A percentile compares a stretch with the other conserved stretches of the same genome.
These are phyloP conservation scores for Candida sanyaensis DNA, from an alignment of 1,139 yeast genomes.

Conservation along the genomic window DNA sequence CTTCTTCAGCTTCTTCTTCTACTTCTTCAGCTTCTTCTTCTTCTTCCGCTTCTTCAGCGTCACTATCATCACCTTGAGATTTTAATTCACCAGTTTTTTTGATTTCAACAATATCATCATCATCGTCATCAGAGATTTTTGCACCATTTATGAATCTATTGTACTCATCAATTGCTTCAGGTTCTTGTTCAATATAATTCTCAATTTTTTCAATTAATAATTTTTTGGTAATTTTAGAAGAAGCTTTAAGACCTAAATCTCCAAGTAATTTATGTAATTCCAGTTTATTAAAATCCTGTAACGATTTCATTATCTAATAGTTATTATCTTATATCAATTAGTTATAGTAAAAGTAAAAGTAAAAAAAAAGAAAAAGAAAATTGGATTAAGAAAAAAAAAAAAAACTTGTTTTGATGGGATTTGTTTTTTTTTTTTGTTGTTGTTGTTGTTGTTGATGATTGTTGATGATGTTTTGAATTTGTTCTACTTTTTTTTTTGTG, in stretches of 20 bases:
- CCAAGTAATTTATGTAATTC: constrained; percentile 39
- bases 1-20: constrained; percentile 27
- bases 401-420: not conserved
- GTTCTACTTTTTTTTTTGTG: not conserved
- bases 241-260: constrained; percentile 35
- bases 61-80: constrained; percentile 6
- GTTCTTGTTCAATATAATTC: constrained; percentile 35
- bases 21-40: too few species aligned
- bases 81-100: constrained; percentile 20
- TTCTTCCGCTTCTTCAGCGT: constrained; percentile 16
- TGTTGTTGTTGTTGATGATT: constrained; percentile 2
- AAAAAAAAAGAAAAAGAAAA: not conserved
- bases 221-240: constrained; percentile 45
- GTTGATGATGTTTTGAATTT: not conserved
- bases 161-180: constrained; percentile 35
- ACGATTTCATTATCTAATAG: not conserved
- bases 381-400: not conserved
- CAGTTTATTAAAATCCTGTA: constrained; percentile 24
- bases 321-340: not conserved
- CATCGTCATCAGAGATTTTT: not conserved
- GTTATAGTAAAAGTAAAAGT: not conserved
- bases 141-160: constrained; percentile 23
- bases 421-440: not conserved
- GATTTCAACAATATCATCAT: constrained; percentile 10
- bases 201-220: constrained; percentile 45